phyloP scores from a whole-genome alignment of 306 rosid genomes.

The Quercus berberidifolia region DNA sequence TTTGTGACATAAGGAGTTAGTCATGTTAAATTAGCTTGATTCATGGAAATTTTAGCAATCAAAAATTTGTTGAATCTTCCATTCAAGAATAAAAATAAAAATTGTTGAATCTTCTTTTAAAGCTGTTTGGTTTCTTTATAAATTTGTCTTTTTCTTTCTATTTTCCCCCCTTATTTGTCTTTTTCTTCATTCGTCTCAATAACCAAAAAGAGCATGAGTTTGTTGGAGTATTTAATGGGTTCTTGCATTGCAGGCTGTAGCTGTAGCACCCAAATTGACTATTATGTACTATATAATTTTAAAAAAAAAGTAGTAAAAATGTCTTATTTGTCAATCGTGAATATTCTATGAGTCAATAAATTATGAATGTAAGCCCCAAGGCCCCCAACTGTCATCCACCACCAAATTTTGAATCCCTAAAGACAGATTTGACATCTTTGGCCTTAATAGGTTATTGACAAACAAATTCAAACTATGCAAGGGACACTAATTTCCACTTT shows the following conservation, averaged over 20 bases:
- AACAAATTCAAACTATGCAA: not conserved
- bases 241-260: no score
- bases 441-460: not conserved
- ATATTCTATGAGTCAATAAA: slow-evolving; percentile 6
- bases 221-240: no score
- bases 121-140: no score
- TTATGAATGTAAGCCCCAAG: slow-evolving; percentile 20
- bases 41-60: no score
- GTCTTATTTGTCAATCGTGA: slow-evolving; percentile 12
- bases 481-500: not conserved
- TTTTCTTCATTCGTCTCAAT: not conserved
- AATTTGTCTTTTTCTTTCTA: no score
- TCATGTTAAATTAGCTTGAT: no score
- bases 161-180: not conserved
- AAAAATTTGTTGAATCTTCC: no score
- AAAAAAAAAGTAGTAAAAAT: slow-evolving; percentile 7
- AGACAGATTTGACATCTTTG: not conserved
- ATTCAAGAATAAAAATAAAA: no score
- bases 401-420: slow-evolving; percentile 4
- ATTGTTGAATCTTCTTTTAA: no score
- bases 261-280: no score
- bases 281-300: not conserved
- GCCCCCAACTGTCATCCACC: slow-evolving; percentile 30
- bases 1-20: no score
- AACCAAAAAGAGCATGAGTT: not conserved